Evolutionary conservation across 768 basidiomycete genomes (phyloP), one percentile per base, ranked within the genome.

Genomic region (Leucosporidium creatinivorum): DNA sequence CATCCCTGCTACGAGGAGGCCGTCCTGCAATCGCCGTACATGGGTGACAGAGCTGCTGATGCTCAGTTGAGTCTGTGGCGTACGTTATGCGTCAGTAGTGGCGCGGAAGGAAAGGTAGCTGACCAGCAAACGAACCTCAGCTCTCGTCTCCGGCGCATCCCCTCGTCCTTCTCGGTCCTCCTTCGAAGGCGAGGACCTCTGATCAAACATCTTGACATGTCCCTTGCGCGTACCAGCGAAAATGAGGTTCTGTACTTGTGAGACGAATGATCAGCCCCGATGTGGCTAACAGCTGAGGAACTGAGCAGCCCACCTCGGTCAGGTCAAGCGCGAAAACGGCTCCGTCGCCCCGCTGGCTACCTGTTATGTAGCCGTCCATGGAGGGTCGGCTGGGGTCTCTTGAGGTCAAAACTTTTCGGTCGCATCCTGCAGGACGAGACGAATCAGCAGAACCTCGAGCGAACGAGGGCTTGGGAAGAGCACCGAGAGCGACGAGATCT

Each of bases 321-420:
- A 72, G 6, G 21, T 72, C 70, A 25, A 72, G 58, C 2, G 67
- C 58, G 23, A 72, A 72, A 2, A 72, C 70, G 6, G 70, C 68
- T 7, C 70, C 70, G 28, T 66, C 70, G 1, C 70, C 70, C 3
- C 59, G 26, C 15, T 54, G 52, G 18, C 63, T 60, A 15, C 68
- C 68, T 7, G 68, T 69, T 18, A 25, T 12, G 59, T 64, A 65
- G 18, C 51, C 51, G 6, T 72, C 70, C 64, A 72, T 71, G 25
- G 25, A 21, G 0, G 65, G 28, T 10, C 39, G 33, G 17, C 39
- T 47, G 0, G 64, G 62, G 36, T 61, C 57, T 4, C 52, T 6
- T 13, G 64, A 52, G 21, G 68, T 50, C n/a, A 72, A 47, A 4
- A 72, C 70, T 15, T 65, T 65, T 28, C 28, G 31, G 66, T 72